Conservation (phyloP, 2,329 filamentous ascomycete species). For the Akanthomyces dipterigenus region DNA sequence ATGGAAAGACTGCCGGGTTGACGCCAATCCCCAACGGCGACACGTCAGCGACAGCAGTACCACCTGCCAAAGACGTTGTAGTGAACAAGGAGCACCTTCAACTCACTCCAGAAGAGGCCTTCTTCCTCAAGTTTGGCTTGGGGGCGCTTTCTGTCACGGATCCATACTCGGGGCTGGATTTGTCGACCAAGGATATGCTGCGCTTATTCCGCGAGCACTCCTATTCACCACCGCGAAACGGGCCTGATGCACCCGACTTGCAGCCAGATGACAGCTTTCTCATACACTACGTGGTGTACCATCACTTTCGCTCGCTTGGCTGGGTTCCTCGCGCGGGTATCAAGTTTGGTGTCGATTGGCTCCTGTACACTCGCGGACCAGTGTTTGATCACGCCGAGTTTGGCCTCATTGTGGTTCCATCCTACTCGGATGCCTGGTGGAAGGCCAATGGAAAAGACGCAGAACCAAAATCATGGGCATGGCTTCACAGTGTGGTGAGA, state of each 20-base stretch:
- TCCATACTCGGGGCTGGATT: conserved; percentile 33
- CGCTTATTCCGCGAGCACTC: conserved; percentile 62
- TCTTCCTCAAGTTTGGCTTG: conserved; percentile 79
- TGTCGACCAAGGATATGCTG: conserved; percentile 54
- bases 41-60: conserved; percentile 7
- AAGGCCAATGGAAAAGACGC: conserved; percentile 44
- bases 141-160: conserved; percentile 63
- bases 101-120: conserved; percentile 80
- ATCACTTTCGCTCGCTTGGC: conserved; percentile 90
- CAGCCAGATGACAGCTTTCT: conserved; percentile 78
- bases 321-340: conserved; percentile 91
- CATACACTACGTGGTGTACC: conserved; percentile 81
- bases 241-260: conserved; percentile 34
- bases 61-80: conserved; percentile 18
- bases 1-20: conserved; percentile 13
- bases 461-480: conserved; percentile 60
- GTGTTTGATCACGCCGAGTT: conserved; percentile 96
- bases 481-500: conserved; percentile 83
- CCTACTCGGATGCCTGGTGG: conserved; percentile 74
- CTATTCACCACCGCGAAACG: conserved; percentile 54
- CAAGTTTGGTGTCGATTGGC: conserved; percentile 90
- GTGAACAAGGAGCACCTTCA: conserved; percentile 76
- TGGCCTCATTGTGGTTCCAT: conserved; percentile 74
- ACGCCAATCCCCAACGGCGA: conserved; percentile 17
- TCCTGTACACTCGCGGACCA: conserved; percentile 89